Evolutionary conservation across 1,284 basidiomycete species (phyloP).

Genomic region (Ganoderma sinense): DNA sequence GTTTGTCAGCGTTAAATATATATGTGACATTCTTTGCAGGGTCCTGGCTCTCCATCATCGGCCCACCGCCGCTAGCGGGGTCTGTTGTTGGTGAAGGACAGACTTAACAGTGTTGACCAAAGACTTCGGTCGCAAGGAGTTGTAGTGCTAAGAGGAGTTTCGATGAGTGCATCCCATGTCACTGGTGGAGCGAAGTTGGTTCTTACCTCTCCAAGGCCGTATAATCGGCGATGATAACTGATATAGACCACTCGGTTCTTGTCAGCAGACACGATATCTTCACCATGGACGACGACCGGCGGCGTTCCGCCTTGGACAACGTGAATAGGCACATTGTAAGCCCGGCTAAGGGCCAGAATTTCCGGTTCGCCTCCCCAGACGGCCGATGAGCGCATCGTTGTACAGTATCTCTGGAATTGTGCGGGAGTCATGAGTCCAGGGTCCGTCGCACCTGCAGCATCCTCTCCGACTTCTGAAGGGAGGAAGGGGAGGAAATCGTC

Average conservation of each 20-base stretch:
- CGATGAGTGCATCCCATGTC: neutral
- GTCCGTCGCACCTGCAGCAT: slow-evolving; percentile 67
- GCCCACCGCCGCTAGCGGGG: neutral
- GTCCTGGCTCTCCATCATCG: neutral
- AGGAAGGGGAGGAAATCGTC: slow-evolving; percentile 97
- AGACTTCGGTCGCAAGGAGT: slow-evolving; percentile 75
- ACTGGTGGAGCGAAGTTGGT: neutral
- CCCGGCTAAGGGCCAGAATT: slow-evolving; percentile 88
- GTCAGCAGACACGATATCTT: slow-evolving; percentile 47
- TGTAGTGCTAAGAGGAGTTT: slow-evolving; percentile 74
- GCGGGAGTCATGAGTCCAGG: slow-evolving; percentile 77
- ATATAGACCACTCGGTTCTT: slow-evolving; percentile 70
- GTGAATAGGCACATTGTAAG: slow-evolving; percentile 90
- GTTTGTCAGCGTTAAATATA: neutral
- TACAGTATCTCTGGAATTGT: slow-evolving; percentile 84
- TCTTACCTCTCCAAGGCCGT: slow-evolving; percentile 89
- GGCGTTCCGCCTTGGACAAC: slow-evolving; percentile 90
- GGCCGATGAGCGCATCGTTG: slow-evolving; percentile 81
- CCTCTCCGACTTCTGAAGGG: slow-evolving; percentile 79
- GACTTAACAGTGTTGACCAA: slow-evolving; percentile 52
- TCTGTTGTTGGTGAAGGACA: slow-evolving; percentile 40
- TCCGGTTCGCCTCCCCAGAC: slow-evolving; percentile 99
- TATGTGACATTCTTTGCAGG: neutral
- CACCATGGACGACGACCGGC: slow-evolving; percentile 79
- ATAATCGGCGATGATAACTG: slow-evolving; percentile 92